Base-by-base conservation (phyloP, 192 early-diverging fungal species). In the Coemansia aciculifera region DNA sequence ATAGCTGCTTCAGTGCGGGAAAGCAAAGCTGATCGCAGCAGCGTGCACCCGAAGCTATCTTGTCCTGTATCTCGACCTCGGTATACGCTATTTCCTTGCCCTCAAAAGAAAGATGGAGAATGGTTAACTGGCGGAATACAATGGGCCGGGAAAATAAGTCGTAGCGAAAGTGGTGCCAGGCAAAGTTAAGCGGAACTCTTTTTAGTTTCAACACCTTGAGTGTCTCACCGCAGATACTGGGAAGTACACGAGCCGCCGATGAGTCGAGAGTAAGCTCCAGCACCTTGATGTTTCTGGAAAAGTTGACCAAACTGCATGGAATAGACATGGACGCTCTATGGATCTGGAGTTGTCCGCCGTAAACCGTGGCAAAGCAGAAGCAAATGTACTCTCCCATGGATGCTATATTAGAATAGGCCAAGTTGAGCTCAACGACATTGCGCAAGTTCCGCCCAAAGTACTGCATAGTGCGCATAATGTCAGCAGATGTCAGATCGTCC, bases 91-190 rank as follows among this genome's bases (percentile, higher is more conserved):
- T 12, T 0, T 29, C 7, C 2, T 54, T 4, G 9, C 6, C 51
- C 11, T 23, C 13, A 21, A 17, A 59, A 8, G 2, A 17, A 34
- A 36, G 15, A 6, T 12, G 8, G 1, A 36, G 34, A 15, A 19
- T 9, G 6, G 31, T 34, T 3, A 34, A 34, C 27, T 17, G 51
- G 12, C 1, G 32, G 56, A 59, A 34, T 37, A 59, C 32, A 21
- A 54, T 54, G 4, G 51, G 51, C 51, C 8, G 51, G 7, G 0
- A 27, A 15, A 29, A 54, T 13, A 29, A 4, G 27, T 54, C 51
- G 24, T 54, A 54, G 21, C 51, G 51, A 23, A 54, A 54, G 23
- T 54, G 51, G 24, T 54, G 51, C 51, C 51, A 54, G 27, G 51
- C 21, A 54, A 54, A 54, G 51, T 54, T 54, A 27, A 8, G 51